These are phyloP conservation scores for Boletus austroedulis DNA, from an alignment of 1,284 basidiomycete species.

Conservation along the genomic window DNA sequence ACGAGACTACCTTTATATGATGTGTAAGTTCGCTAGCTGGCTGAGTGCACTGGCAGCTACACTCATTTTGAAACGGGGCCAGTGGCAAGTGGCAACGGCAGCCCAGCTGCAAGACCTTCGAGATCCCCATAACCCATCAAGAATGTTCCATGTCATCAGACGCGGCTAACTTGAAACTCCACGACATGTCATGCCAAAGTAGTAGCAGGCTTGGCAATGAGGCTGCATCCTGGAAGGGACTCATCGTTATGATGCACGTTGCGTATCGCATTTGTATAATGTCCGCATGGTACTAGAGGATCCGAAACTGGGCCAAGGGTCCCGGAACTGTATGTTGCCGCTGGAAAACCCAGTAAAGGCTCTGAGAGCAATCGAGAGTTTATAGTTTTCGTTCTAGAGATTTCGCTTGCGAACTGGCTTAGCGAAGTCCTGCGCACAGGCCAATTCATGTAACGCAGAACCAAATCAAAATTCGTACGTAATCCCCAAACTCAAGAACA, in stretches of 20 bases:
- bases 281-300: neutral
- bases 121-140: neutral
- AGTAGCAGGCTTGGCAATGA: constrained; percentile 5
- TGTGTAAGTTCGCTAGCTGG: neutral
- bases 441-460: no score
- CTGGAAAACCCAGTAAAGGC: no score
- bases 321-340: no score
- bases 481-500: no score
- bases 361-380: no score
- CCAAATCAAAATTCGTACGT: no score
- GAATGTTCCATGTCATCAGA: neutral
- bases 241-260: constrained; percentile 9
- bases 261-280: neutral
- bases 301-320: neutral
- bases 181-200: no score
- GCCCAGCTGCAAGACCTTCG: neutral
- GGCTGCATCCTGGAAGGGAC: constrained; percentile 1
- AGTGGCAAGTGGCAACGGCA: neutral
- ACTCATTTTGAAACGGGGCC: constrained; percentile 5
- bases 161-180: neutral
- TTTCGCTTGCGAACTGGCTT: no score
- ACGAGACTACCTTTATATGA: constrained; percentile 16
- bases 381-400: no score
- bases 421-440: no score
- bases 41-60: neutral